These are phyloP conservation scores for Chaetomium tenue DNA, from an alignment of 495 filamentous ascomycete species.

Conservation along the genomic window DNA sequence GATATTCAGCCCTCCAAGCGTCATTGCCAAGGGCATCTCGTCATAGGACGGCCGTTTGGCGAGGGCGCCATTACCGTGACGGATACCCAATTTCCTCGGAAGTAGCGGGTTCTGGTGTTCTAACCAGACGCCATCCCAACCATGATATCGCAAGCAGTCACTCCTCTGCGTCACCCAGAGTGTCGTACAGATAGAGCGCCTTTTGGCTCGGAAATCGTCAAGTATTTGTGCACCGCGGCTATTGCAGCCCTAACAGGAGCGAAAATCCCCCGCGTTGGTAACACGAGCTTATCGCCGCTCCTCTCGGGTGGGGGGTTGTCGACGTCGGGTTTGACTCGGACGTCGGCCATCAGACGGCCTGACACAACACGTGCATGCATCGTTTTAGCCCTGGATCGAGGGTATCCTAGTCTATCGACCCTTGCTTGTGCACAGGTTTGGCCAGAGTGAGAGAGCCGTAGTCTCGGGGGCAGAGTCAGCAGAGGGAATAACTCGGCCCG, in stretches of 20 bases:
- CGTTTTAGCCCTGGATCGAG: neutral
- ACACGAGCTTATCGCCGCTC: neutral
- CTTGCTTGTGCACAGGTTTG: neutral
- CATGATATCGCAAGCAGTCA: neutral
- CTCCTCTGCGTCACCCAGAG: neutral
- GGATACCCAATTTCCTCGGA: neutral
- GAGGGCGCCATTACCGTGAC: neutral
- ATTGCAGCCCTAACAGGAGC: neutral
- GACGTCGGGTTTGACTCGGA: neutral
- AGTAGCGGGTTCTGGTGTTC: neutral
- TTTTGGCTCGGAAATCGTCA: neutral
- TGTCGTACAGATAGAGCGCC: constrained; percentile 4
- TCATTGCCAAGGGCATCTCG: neutral
- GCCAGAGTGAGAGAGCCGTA: neutral
- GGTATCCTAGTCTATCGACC: constrained; percentile 7
- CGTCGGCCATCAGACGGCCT: constrained; percentile 9
- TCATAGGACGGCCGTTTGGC: neutral
- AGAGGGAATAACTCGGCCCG: constrained; percentile 12
- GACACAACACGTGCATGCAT: neutral
- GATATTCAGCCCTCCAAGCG: neutral
- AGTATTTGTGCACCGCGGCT: neutral
- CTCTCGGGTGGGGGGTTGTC: neutral
- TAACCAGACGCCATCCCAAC: neutral
- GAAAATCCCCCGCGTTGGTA: constrained; percentile 19
- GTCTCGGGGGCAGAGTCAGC: neutral